phyloP scores from a whole-genome alignment of 1,139 yeast genomes.

The Scheffersomyces stambukii region DNA sequence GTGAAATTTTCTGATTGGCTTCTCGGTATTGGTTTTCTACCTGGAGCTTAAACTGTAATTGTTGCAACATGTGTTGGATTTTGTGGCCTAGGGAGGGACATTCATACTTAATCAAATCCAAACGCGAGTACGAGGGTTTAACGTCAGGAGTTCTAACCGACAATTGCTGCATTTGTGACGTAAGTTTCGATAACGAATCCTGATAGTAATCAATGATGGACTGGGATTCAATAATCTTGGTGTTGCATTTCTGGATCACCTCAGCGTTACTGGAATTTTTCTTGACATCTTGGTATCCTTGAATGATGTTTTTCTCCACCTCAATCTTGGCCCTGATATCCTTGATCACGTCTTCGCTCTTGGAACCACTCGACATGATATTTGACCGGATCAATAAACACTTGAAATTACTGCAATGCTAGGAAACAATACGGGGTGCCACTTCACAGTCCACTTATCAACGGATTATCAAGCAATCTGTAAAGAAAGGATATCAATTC shows the following conservation, averaged over 20 bases:
- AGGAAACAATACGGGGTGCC: no score
- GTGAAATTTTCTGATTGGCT: slow-evolving; percentile 86
- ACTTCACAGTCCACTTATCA: no score
- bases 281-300: slow-evolving; percentile 79
- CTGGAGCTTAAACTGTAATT: slow-evolving; percentile 85
- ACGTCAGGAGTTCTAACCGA: slow-evolving; percentile 11
- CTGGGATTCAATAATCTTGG: slow-evolving; percentile 86
- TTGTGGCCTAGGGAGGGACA: slow-evolving; percentile 95
- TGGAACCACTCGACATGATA: no score
- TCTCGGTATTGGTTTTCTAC: slow-evolving; percentile 91
- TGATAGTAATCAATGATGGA: slow-evolving; percentile 85
- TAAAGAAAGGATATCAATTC: no score
- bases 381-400: no score
- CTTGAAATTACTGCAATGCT: no score
- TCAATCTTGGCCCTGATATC: slow-evolving; percentile 83
- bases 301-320: slow-evolving; percentile 80
- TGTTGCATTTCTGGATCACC: slow-evolving; percentile 88
- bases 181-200: slow-evolving; percentile 67
- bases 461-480: no score
- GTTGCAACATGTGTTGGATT: slow-evolving; percentile 92
- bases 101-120: slow-evolving; percentile 86
- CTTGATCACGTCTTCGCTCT: slow-evolving; percentile 37
- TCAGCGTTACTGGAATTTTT: slow-evolving; percentile 71
- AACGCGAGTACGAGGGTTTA: slow-evolving; percentile 52
- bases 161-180: slow-evolving; percentile 23